phyloP scores from a whole-genome alignment of 129 eudicot species.

The Helianthus tuberosus region DNA sequence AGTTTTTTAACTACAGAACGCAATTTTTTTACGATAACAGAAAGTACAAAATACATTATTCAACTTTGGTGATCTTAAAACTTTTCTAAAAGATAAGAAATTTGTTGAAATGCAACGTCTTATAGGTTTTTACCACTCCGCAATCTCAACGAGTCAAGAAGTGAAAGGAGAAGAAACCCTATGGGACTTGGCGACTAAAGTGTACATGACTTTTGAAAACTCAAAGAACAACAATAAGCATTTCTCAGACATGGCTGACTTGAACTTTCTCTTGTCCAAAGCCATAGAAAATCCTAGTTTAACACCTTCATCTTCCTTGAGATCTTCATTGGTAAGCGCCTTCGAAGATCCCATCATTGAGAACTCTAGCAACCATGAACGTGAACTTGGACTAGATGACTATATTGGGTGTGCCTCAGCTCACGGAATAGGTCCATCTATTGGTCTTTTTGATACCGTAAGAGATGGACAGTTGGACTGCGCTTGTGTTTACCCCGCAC shows the following conservation, averaged over 20 bases:
- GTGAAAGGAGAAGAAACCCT: constrained; percentile 50
- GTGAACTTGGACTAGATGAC: constrained; percentile 48
- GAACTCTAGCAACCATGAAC: constrained; percentile 25
- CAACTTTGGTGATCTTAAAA: no score
- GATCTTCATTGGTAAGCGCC: constrained; percentile 49
- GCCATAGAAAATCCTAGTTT: constrained; percentile 59
- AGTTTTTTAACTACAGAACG: no score
- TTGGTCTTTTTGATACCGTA: constrained; percentile 45
- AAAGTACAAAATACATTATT: no score
- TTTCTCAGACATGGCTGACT: constrained; percentile 55
- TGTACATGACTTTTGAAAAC: constrained; percentile 41
- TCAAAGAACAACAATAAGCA: constrained; percentile 49
- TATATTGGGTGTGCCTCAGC: constrained; percentile 47
- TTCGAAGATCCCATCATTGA: constrained; percentile 62
- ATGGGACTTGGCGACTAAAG: constrained; percentile 53
- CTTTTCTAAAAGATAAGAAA: no score
- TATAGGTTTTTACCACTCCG: constrained; percentile 62
- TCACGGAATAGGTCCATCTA: constrained; percentile 52
- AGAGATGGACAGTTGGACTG: constrained; percentile 49
- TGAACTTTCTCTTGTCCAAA: constrained; percentile 59
- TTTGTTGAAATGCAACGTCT: not conserved
- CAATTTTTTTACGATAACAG: no score
- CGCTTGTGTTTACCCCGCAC: constrained; percentile 51
- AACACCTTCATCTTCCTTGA: constrained; percentile 53
- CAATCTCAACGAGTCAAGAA: constrained; percentile 49